Percentiles rank a stretch among this genome's conserved stretches.
phyloP scores from a whole-genome alignment of 768 basidiomycete genomes.

The Pleurotus platypus region DNA sequence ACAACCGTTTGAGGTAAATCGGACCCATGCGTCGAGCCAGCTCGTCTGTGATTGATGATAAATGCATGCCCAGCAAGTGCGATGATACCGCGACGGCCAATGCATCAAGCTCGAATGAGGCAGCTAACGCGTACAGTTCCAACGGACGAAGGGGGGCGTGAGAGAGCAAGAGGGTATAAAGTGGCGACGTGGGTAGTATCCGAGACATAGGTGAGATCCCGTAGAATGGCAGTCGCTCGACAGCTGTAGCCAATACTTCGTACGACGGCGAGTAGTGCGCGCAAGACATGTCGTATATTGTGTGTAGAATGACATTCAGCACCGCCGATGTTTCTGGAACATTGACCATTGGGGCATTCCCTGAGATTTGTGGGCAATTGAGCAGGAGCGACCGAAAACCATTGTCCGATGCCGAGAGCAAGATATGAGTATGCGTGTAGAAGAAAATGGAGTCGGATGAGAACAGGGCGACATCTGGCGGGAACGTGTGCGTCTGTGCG shows the following conservation, averaged over 20 bases:
- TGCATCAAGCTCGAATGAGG: constrained; percentile 61
- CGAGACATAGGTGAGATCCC: constrained; percentile 51
- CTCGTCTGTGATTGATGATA: constrained; percentile 67
- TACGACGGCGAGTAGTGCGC: constrained; percentile 72
- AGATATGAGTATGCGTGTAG: constrained; percentile 64
- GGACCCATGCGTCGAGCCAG: constrained; percentile 69
- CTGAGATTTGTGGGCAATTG: constrained; percentile 22
- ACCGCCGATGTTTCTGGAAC: constrained; percentile 58
- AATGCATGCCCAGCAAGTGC: constrained; percentile 68
- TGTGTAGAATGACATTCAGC: constrained; percentile 72
- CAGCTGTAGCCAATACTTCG: constrained; percentile 50
- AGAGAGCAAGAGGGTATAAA: constrained; percentile 59
- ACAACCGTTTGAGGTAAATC: constrained; percentile 74
- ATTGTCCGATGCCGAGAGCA: constrained; percentile 62
- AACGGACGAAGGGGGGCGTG: constrained; percentile 67
- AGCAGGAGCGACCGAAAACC: constrained; percentile 60
- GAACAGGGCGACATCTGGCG: constrained; percentile 62
- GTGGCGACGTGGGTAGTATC: constrained; percentile 48
- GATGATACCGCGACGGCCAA: constrained; percentile 75
- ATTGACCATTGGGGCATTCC: constrained; percentile 45
- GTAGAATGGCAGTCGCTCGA: constrained; percentile 54
- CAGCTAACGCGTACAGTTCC: constrained; percentile 70
- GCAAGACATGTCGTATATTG: constrained; percentile 69
- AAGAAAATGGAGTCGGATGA: constrained; percentile 81
- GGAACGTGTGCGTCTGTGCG: constrained; percentile 50